These are phyloP conservation scores for Penicillium sp. DNA, from an alignment of 2,329 filamentous ascomycete genomes.

Conservation along the genomic window DNA sequence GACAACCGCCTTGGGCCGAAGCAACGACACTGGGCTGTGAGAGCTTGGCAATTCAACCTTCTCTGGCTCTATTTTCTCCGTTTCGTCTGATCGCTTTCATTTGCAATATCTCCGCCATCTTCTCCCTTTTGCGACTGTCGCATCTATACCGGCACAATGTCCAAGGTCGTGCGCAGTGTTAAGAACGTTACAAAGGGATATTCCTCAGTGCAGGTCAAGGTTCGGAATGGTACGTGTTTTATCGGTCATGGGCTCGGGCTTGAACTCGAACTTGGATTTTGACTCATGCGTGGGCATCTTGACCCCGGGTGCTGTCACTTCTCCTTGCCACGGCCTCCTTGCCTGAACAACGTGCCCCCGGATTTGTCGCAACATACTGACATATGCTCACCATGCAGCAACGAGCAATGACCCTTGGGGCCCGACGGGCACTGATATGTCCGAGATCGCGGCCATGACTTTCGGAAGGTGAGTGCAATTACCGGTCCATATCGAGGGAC, in stretches of 20 bases:
- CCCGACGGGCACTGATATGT: conserved; percentile 96
- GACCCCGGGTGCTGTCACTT: background rate
- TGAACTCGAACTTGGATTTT: background rate
- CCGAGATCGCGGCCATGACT: conserved; percentile 94
- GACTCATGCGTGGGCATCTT: background rate
- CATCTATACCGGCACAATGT: conserved; percentile 57
- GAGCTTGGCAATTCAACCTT: conserved; percentile 19
- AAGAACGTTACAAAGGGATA: conserved; percentile 99
- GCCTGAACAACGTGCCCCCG: background rate
- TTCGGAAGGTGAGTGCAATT: conserved; percentile 75
- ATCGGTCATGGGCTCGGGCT: background rate
- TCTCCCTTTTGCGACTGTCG: conserved; percentile 9
- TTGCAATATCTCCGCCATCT: conserved; percentile 2
- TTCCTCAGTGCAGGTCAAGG: conserved; percentile 92
- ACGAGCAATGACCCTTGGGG: conserved; percentile 99
- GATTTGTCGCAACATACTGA: conserved; percentile 12
- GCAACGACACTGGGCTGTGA: conserved; percentile 18
- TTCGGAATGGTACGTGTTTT: conserved; percentile 75
- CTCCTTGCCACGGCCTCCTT: conserved; percentile 5
- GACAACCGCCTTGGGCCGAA: conserved; percentile 16
- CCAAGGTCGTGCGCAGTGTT: conserved; percentile 92
- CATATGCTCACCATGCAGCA: conserved; percentile 52
- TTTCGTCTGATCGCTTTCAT: conserved; percentile 8
- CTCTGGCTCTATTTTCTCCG: conserved; percentile 5
- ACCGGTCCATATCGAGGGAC: background rate